phyloP scores from a whole-genome alignment of 2,329 filamentous ascomycete species.

The Aspergillus niger region DNA sequence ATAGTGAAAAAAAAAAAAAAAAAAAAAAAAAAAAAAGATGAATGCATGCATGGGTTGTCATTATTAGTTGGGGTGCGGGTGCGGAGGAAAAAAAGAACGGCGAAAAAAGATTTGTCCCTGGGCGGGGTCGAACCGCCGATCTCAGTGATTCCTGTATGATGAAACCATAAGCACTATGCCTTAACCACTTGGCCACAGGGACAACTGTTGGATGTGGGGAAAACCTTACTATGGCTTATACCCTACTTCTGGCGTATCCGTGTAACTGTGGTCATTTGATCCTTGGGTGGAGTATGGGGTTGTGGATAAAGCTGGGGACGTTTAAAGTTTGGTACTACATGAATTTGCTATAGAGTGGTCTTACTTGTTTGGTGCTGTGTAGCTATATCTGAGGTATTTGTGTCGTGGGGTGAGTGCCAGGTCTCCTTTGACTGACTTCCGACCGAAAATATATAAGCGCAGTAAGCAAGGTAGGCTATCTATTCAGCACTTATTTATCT shows the following conservation, averaged over 20 bases:
- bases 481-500: too few relatives aligned
- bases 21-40: neutral
- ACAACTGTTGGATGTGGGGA: constrained; percentile 2
- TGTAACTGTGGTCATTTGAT: neutral
- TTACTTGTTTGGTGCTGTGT: too few relatives aligned
- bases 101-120: constrained; percentile 1
- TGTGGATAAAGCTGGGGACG: neutral
- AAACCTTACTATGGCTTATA: neutral
- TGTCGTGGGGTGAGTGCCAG: too few relatives aligned
- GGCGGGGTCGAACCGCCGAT: constrained; percentile 8
- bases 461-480: too few relatives aligned
- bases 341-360: too few relatives aligned
- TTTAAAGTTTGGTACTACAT: neutral
- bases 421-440: too few relatives aligned
- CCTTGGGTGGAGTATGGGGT: neutral
- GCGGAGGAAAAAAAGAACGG: neutral
- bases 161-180: constrained; percentile 4
- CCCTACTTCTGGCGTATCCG: neutral
- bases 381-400: too few relatives aligned
- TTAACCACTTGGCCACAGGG: constrained; percentile 6
- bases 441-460: too few relatives aligned
- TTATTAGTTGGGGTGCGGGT: too few relatives aligned
- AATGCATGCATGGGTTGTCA: neutral
- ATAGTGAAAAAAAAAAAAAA: neutral
- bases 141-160: constrained; percentile 5